Base-by-base conservation (phyloP, 768 basidiomycete species). In the Wakefieldia striispora region DNA sequence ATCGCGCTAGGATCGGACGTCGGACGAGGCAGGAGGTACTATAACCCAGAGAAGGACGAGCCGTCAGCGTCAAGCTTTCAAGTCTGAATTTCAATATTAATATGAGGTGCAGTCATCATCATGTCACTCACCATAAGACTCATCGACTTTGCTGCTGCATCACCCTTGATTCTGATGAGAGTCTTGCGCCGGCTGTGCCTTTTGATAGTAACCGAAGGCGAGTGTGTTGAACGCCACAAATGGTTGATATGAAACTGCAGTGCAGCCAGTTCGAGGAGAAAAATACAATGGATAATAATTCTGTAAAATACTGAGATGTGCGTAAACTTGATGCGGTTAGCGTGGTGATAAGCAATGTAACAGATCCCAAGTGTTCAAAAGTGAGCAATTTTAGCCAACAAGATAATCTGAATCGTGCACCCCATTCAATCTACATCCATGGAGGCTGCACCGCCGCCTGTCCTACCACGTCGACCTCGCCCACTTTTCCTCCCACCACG, bases 391-490 rank as follows among this genome's bases (percentile, higher is more conserved):
- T 53, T n/a, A 27, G 16, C 6, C 27, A 16, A 43, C 20, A 50
- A 23, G 14, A 43, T 14, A 31, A 38, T 48, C 24, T 29, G n/a
- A 43, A 38, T 39, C 38, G 45, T 24, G 43, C 26, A 29, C 16
- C 36, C 40, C 49, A 27, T 24, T 55, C 51, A 69, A 29, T 68
- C 66, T 20, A 68, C 47, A 11, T 68, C 66, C 66, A 68, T 68
- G 1, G 50, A 51, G 26, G 55, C 4, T 8, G 54, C 58, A 41
- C 53, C 45, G 0, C 55, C 47, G 1, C 53, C 49, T 31, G 47
- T 17, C n/a, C 53, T 62, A 26, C 63, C 55, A 23, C 65, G 58
- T 23, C 66, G 55, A 21, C 61, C 39, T 19, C 66, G 58, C 2
- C 57, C 58, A 10, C 65, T 54, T 37, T 14, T 56, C 43, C 41